A percentile compares a stretch with the other conserved stretches of the same genome.
phyloP scores from a whole-genome alignment of 768 basidiomycete species.

The Lentinula sp. region DNA sequence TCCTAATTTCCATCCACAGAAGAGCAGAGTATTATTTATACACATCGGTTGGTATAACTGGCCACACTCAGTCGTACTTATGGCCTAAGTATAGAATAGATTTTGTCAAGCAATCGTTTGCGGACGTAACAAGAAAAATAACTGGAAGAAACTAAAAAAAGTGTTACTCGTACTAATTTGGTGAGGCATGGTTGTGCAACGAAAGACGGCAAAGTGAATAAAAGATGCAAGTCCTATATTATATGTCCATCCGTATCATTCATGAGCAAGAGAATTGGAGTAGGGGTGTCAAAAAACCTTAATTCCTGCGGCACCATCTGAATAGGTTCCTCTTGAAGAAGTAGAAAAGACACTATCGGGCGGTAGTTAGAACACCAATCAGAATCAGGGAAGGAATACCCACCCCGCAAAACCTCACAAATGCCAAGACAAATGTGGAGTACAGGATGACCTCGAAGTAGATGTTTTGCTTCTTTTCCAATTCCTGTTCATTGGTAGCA shows the following conservation, averaged over 20 bases:
- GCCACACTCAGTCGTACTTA: not conserved
- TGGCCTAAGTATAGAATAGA: not conserved
- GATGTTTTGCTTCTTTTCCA: constrained; percentile 37
- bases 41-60: constrained; percentile 2
- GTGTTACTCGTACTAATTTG: not conserved
- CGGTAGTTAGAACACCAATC: not conserved
- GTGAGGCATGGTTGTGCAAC: not conserved
- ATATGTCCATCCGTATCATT: constrained; percentile 3
- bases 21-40: not conserved
- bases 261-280: not conserved
- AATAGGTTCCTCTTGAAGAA: constrained; percentile 81
- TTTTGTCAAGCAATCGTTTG: not conserved
- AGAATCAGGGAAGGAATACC: constrained; percentile 21
- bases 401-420: constrained; percentile 73
- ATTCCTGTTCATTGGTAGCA: constrained; percentile 29
- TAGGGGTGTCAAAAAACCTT: constrained; percentile 14
- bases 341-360: constrained; percentile 67
- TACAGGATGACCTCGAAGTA: constrained; percentile 80
- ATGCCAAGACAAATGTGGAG: constrained; percentile 68
- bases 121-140: not conserved
- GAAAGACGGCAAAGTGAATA: not conserved
- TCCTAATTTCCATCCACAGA: constrained; percentile 28
- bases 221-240: not conserved
- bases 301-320: constrained; percentile 74
- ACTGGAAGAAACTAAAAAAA: not conserved